These are phyloP conservation scores for Scutellaria baicalensis DNA, from an alignment of 257 asterid genomes.

Conservation along the genomic window DNA sequence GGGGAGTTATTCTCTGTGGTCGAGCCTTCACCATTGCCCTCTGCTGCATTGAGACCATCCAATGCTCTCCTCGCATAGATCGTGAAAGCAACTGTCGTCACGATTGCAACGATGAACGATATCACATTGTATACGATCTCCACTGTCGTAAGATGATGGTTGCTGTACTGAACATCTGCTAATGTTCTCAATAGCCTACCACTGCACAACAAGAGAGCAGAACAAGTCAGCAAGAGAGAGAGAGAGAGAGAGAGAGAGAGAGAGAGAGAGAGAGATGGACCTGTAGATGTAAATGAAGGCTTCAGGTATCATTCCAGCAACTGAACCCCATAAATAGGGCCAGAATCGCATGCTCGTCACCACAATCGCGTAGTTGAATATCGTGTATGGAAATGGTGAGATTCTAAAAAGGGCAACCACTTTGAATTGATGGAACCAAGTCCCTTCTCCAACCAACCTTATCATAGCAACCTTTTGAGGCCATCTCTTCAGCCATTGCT, in stretches of 20 bases:
- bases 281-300: conserved; percentile 91
- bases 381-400: conserved; percentile 90
- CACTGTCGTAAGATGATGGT: conserved; percentile 59
- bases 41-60: conserved; percentile 48
- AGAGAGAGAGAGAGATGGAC: conserved; percentile 24
- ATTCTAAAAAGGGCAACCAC: conserved; percentile 79
- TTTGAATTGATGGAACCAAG: conserved; percentile 82
- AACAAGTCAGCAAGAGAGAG: conserved; percentile 4
- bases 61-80: conserved; percentile 59
- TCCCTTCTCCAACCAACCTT: conserved; percentile 85
- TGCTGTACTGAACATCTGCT: conserved; percentile 72
- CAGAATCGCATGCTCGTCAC: conserved; percentile 83
- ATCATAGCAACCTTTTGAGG: conserved; percentile 78
- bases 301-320: conserved; percentile 93
- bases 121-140: conserved; percentile 70
- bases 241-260: background rate
- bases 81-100: conserved; percentile 57
- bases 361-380: conserved; percentile 82
- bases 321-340: conserved; percentile 85
- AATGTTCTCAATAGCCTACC: conserved; percentile 78
- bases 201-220: conserved; percentile 38
- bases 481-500: conserved; percentile 96
- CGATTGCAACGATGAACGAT: conserved; percentile 62
- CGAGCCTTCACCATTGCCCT: conserved; percentile 27
- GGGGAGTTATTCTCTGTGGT: background rate